A percentile compares a stretch with the other conserved stretches of the same genome.
These are phyloP conservation scores for Penicillium diatomitis DNA, from an alignment of 495 filamentous ascomycete species.

Conservation along the genomic window DNA sequence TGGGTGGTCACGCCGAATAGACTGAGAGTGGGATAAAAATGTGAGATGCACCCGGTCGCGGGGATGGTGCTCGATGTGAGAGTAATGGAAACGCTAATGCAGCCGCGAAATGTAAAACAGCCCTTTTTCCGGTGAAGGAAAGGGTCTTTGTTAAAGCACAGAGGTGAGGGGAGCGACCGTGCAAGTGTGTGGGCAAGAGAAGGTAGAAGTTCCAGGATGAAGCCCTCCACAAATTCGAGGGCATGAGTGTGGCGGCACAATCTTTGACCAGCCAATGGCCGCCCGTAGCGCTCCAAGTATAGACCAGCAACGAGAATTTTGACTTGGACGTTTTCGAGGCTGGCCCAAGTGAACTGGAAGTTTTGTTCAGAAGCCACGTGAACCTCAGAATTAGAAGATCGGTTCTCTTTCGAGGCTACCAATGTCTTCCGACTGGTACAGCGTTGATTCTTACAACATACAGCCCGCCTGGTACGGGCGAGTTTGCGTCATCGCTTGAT, in stretches of 20 bases:
- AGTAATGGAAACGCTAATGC: conserved; percentile 14
- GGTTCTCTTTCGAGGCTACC: too few relatives aligned
- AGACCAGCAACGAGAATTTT: not conserved
- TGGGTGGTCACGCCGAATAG: conserved; percentile 6
- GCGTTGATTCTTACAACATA: not conserved
- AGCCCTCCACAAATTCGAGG: conserved; percentile 22
- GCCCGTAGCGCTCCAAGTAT: conserved; percentile 12
- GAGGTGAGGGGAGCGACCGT: not conserved
- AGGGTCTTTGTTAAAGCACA: not conserved
- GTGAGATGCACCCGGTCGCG: conserved; percentile 15
- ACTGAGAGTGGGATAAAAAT: conserved; percentile 12
- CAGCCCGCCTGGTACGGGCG: not conserved
- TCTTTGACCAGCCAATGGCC: conserved; percentile 20
- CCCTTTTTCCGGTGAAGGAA: not conserved
- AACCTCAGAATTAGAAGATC: too few relatives aligned
- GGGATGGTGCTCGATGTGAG: conserved; percentile 2
- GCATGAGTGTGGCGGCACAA: conserved; percentile 23
- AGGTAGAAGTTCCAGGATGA: conserved; percentile 4
- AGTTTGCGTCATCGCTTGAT: conserved; percentile 11
- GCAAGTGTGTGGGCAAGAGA: conserved; percentile 4
- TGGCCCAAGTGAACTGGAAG: not conserved
- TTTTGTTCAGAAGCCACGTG: not conserved
- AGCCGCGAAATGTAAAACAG: conserved; percentile 8
- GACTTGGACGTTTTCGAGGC: not conserved
- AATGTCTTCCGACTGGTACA: not conserved